Conservation (phyloP, 2,329 filamentous ascomycete species). For the Laburnicola sp. region DNA sequence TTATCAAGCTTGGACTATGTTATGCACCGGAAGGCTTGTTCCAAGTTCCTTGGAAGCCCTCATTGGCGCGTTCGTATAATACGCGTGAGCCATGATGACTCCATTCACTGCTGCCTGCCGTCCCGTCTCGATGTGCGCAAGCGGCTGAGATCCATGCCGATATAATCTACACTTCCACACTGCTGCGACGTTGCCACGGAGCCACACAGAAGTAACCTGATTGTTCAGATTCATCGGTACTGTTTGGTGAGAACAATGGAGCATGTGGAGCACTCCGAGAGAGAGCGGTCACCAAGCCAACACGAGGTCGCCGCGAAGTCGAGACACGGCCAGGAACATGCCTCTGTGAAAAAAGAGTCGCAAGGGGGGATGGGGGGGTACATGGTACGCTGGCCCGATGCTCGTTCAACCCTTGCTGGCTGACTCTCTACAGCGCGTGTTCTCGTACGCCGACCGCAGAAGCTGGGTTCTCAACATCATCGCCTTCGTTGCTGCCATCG, state of each 20-base stretch:
- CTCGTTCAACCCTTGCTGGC: too few species aligned
- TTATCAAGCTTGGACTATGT: too few species aligned
- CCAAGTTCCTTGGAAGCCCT: not conserved
- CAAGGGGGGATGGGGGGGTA: slow-evolving; percentile 29
- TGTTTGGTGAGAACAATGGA: not conserved
- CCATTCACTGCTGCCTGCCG: not conserved
- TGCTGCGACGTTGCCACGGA: too few species aligned
- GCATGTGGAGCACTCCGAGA: slow-evolving; percentile 1
- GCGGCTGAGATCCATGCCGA: too few species aligned
- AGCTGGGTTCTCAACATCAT: not conserved
- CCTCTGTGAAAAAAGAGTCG: slow-evolving; percentile 14
- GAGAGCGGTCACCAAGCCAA: not conserved
- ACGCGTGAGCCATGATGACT: not conserved
- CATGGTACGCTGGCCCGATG: slow-evolving; percentile 24
- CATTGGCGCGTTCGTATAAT: slow-evolving; percentile 10
- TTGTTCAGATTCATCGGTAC: too few species aligned
- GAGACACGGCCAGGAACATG: slow-evolving; percentile 4
- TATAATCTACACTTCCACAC: too few species aligned
- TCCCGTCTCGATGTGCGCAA: not conserved
- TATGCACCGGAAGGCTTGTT: too few species aligned
- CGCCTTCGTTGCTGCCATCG: not conserved
- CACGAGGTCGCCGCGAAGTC: slow-evolving; percentile 11
- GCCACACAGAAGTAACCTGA: too few species aligned
- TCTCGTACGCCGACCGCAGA: not conserved
- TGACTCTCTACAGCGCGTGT: not conserved